A percentile compares a stretch with the other conserved stretches of the same genome.
Conservation (phyloP, 73 alveolate genomes). For the Paramecium sonneborni region DNA sequence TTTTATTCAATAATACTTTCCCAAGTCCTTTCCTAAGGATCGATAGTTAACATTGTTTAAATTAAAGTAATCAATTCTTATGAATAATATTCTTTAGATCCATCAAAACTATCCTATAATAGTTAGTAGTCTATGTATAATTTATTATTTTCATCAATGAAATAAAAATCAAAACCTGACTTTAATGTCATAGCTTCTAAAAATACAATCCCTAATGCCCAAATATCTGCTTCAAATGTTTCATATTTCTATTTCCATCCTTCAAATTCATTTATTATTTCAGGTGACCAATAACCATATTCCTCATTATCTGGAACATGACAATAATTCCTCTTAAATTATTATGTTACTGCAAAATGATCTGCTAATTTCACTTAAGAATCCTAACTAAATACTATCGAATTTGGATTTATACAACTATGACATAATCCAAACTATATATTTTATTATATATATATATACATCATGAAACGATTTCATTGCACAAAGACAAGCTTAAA, state of each 20-base stretch:
- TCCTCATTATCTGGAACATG: constrained; percentile 8
- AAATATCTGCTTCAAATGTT: constrained; percentile 40
- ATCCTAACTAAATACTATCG: constrained; percentile 46
- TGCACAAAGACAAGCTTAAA: constrained; percentile 42
- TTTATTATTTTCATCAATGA: not conserved
- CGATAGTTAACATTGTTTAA: not conserved
- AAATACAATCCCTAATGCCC: constrained; percentile 39
- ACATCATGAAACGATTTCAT: constrained; percentile 43
- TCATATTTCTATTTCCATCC: constrained; percentile 56
- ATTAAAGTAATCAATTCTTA: not conserved
- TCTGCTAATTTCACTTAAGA: constrained; percentile 48
- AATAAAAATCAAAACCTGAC: constrained; percentile 32
- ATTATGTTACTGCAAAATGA: not conserved
- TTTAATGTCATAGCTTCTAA: constrained; percentile 42
- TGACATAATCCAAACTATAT: not conserved
- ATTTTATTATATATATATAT: not conserved
- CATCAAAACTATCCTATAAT: not conserved
- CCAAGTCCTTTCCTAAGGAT: constrained; percentile 43
- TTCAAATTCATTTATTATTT: constrained; percentile 28
- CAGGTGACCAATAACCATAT: constrained; percentile 57
- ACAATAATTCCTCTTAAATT: not conserved
- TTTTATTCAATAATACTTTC: not conserved
- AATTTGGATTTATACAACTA: not conserved
- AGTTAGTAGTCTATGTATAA: not conserved
- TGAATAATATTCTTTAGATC: not conserved